Conservation (phyloP, 1,284 basidiomycete genomes). For the Irpex rosettiformis region DNA sequence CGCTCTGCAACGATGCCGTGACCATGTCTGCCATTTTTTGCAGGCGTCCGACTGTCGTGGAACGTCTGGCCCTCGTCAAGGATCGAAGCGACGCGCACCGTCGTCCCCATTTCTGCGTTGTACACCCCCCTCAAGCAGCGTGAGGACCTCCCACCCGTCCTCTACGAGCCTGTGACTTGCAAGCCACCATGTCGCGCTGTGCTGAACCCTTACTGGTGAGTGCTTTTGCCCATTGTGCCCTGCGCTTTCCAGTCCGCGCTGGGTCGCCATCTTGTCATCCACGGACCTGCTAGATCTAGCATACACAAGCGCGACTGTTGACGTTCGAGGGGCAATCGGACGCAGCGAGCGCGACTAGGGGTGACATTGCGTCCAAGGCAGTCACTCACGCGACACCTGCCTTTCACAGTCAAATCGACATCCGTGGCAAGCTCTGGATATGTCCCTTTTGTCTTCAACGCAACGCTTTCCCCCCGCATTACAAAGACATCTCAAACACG, state of each 20-base stretch:
- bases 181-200: conserved; percentile 97
- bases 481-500: conserved; percentile 97
- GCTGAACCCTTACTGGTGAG: conserved; percentile 94
- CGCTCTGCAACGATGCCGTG: neutral
- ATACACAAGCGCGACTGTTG: too few species aligned
- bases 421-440: conserved; percentile 98
- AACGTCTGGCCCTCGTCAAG: conserved; percentile 98
- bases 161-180: conserved; percentile 98
- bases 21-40: neutral
- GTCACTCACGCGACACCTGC: too few species aligned
- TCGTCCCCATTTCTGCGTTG: conserved; percentile 97
- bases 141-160: conserved; percentile 92
- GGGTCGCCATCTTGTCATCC: neutral
- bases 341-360: too few species aligned
- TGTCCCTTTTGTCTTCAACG: conserved; percentile 97
- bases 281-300: too few species aligned
- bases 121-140: conserved; percentile 96
- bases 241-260: neutral
- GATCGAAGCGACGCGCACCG: conserved; percentile 96
- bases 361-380: too few species aligned
- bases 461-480: conserved; percentile 97
- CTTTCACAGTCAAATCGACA: conserved; percentile 91
- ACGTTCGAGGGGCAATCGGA: too few species aligned
- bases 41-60: conserved; percentile 92
- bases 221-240: conserved; percentile 4